Conservation (phyloP, 139 green algal genomes). For the Picochlorum sp. region DNA sequence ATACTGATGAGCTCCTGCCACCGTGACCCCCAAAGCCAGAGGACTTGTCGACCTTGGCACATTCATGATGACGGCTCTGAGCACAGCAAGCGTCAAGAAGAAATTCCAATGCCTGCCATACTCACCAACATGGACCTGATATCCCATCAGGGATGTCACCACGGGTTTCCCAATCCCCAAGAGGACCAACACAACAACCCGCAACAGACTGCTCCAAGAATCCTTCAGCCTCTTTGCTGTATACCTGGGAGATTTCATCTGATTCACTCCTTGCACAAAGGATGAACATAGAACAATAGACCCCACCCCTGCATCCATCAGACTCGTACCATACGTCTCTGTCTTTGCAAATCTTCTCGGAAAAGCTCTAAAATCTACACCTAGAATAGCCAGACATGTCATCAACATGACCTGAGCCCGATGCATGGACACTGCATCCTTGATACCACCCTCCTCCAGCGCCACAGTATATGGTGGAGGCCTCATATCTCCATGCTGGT, state of each 20-base stretch:
- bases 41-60: constrained; percentile 12
- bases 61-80: constrained; percentile 34
- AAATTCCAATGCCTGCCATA: constrained; percentile 97
- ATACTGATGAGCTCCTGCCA: constrained; percentile 36
- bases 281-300: constrained; percentile 62
- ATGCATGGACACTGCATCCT: constrained; percentile 17
- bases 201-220: not conserved
- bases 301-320: constrained; percentile 89
- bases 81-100: constrained; percentile 79
- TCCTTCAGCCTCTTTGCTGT: not conserved
- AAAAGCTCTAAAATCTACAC: constrained; percentile 82
- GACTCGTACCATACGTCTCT: constrained; percentile 59
- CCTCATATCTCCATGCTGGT: too few relatives aligned
- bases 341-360: constrained; percentile 68
- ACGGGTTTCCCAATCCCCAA: constrained; percentile 33
- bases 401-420: constrained; percentile 58
- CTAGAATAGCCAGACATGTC: constrained; percentile 78
- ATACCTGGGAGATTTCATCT: constrained; percentile 7
- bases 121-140: constrained; percentile 73
- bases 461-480: too few relatives aligned
- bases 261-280: constrained; percentile 14
- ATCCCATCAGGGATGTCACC: constrained; percentile 39
- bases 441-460: not conserved
- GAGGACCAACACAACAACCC: constrained; percentile 1
- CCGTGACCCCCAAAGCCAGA: constrained; percentile 11